phyloP scores from a whole-genome alignment of 805 yeast genomes.

The Suhomyces sp. region DNA sequence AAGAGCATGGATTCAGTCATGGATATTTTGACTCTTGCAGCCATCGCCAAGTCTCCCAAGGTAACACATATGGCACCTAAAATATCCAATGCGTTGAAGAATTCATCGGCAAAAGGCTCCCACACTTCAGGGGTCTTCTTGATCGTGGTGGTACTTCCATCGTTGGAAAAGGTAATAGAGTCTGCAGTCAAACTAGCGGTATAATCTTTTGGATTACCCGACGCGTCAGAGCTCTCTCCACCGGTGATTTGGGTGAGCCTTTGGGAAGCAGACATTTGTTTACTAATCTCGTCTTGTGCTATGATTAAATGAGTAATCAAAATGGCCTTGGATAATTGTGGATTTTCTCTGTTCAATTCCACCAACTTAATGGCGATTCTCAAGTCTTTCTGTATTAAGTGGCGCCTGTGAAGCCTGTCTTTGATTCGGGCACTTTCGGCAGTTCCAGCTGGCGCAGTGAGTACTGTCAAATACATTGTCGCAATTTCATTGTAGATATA shows the following conservation, averaged over 20 bases:
- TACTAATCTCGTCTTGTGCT: conserved; percentile 64
- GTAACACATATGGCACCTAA: conserved; percentile 68
- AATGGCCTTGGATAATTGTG: conserved; percentile 52
- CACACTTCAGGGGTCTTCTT: conserved; percentile 50
- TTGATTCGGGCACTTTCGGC: conserved; percentile 19
- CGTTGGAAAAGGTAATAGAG: conserved; percentile 12
- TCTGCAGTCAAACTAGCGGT: conserved; percentile 16
- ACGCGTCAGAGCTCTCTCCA: background rate
- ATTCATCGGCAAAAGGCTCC: conserved; percentile 75
- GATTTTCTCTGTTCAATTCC: conserved; percentile 49
- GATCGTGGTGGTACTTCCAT: conserved; percentile 17
- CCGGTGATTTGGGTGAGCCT: conserved; percentile 2
- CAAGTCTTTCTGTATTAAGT: conserved; percentile 65
- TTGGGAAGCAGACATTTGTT: conserved; percentile 26
- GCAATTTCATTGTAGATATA: conserved; percentile 66
- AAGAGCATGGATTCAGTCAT: conserved; percentile 72
- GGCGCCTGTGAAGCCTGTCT: conserved; percentile 42
- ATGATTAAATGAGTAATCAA: conserved; percentile 59
- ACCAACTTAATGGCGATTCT: conserved; percentile 66
- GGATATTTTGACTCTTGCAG: conserved; percentile 57
- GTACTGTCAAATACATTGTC: conserved; percentile 52
- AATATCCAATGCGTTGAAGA: conserved; percentile 73
- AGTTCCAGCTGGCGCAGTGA: conserved; percentile 31
- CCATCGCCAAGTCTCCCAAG: conserved; percentile 62
- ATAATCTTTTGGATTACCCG: conserved; percentile 1